A percentile compares a stretch with the other conserved stretches of the same genome.
Conservation (phyloP, 2,329 filamentous ascomycete species). For the Verticillium nubilum region DNA sequence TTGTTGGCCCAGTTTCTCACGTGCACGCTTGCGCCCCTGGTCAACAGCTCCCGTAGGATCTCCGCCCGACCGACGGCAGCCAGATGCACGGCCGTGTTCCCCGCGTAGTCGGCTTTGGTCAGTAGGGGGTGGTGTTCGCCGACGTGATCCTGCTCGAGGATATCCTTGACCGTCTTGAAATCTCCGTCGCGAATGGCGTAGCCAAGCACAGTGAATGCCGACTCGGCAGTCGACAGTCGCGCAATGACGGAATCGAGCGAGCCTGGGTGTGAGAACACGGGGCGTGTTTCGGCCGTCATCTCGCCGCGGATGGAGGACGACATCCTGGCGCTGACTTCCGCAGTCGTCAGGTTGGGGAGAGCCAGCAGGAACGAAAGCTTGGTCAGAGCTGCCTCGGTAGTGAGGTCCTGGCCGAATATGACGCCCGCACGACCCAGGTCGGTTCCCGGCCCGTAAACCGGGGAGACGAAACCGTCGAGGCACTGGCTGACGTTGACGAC, state of each 20-base stretch:
- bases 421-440: slow-evolving; percentile 78
- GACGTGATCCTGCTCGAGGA: slow-evolving; percentile 60
- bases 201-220: slow-evolving; percentile 69
- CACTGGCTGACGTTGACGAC: slow-evolving; percentile 93
- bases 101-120: slow-evolving; percentile 73
- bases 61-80: slow-evolving; percentile 49
- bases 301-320: slow-evolving; percentile 74
- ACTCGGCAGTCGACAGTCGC: slow-evolving; percentile 42
- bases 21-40: slow-evolving; percentile 61
- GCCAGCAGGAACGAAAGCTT: slow-evolving; percentile 85
- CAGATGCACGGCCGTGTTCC: slow-evolving; percentile 64
- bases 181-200: slow-evolving; percentile 75
- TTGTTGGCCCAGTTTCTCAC: slow-evolving; percentile 59
- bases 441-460: slow-evolving; percentile 72
- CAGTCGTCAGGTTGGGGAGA: slow-evolving; percentile 53
- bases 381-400: slow-evolving; percentile 83
- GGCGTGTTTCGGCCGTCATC: slow-evolving; percentile 69
- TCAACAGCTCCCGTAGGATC: slow-evolving; percentile 55
- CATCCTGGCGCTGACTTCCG: slow-evolving; percentile 67
- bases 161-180: slow-evolving; percentile 56
- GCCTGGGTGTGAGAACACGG: slow-evolving; percentile 71
- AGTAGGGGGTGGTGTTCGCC: slow-evolving; percentile 50
- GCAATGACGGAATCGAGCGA: slow-evolving; percentile 36
- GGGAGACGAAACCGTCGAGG: slow-evolving; percentile 68
- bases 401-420: slow-evolving; percentile 84